Percentiles rank a stretch among this genome's conserved stretches.
Evolutionary conservation across 2,329 filamentous ascomycete genomes (phyloP).

Genomic region (Fusarium zealandicum): DNA sequence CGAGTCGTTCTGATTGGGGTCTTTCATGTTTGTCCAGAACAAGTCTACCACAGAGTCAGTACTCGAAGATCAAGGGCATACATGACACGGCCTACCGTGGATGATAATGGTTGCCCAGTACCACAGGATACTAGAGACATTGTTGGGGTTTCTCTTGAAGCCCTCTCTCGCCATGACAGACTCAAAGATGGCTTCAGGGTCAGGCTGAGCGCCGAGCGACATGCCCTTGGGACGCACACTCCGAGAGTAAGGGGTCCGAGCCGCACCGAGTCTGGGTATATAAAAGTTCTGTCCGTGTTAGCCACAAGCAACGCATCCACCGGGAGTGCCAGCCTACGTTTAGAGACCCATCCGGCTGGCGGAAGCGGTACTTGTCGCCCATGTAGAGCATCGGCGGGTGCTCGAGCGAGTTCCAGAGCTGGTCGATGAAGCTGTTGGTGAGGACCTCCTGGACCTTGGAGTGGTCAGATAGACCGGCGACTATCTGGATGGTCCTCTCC

Average conservation of each 20-base stretch:
- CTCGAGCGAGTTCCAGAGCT: slow-evolving; percentile 75
- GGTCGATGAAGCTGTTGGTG: slow-evolving; percentile 71
- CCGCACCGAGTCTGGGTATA: slow-evolving; percentile 70
- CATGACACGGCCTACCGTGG: slow-evolving; percentile 58
- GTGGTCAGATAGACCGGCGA: slow-evolving; percentile 67
- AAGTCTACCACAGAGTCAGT: slow-evolving; percentile 55
- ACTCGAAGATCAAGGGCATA: too few species aligned
- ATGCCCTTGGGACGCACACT: slow-evolving; percentile 66
- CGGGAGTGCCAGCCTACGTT: slow-evolving; percentile 56
- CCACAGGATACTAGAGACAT: slow-evolving; percentile 74
- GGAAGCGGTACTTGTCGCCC: slow-evolving; percentile 68
- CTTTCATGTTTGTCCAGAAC: slow-evolving; percentile 71
- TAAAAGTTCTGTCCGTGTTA: slow-evolving; percentile 62
- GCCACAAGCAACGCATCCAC: not conserved
- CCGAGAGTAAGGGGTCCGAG: slow-evolving; percentile 71
- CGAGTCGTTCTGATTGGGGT: slow-evolving; percentile 68
- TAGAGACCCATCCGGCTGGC: slow-evolving; percentile 73
- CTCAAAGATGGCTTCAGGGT: slow-evolving; percentile 70
- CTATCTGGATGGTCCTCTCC: slow-evolving; percentile 75
- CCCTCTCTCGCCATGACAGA: slow-evolving; percentile 61
- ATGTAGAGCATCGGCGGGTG: slow-evolving; percentile 75
- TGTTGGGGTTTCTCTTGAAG: slow-evolving; percentile 70
- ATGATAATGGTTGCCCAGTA: slow-evolving; percentile 78
- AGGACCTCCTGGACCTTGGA: slow-evolving; percentile 69
- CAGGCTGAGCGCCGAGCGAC: slow-evolving; percentile 70